Evolutionary conservation across 768 basidiomycete genomes (phyloP).

Genomic region (Tremella mesenterica): DNA sequence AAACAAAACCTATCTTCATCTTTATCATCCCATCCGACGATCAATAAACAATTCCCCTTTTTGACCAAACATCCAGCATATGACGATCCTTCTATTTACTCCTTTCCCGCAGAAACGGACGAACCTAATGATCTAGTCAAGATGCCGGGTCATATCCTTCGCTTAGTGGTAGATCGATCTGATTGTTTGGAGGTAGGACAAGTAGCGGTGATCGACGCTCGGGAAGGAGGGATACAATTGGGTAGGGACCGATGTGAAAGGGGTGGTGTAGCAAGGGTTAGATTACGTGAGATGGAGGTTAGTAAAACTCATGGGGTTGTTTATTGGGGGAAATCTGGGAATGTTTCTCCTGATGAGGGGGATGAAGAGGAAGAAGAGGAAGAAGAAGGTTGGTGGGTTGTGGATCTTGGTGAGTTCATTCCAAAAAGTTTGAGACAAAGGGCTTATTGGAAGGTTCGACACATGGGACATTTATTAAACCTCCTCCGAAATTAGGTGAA

Average conservation of each 20-base stretch:
- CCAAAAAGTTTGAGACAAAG: neutral
- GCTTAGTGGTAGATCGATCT: constrained; percentile 26
- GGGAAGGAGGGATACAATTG: constrained; percentile 30
- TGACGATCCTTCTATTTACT: constrained; percentile 18
- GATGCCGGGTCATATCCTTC: constrained; percentile 25
- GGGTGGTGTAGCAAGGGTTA: constrained; percentile 19
- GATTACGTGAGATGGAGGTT: constrained; percentile 37
- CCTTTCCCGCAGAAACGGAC: constrained; percentile 6
- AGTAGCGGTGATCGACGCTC: constrained; percentile 33
- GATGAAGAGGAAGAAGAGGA: constrained; percentile 8
- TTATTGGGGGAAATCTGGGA: constrained; percentile 25
- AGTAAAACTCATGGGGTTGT: constrained; percentile 40
- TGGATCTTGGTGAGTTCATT: constrained; percentile 36
- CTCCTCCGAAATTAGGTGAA: neutral
- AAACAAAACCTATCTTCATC: neutral
- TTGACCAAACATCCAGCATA: constrained; percentile 4
- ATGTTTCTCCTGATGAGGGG: constrained; percentile 4
- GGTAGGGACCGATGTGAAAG: constrained; percentile 35
- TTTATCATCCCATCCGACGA: no score
- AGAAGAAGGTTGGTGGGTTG: constrained; percentile 36
- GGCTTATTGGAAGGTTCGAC: constrained; percentile 32
- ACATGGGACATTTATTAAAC: constrained; percentile 33
- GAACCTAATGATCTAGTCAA: neutral
- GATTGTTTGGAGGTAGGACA: constrained; percentile 7
- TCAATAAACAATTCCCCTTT: no score